A percentile compares a stretch with the other conserved stretches of the same genome.
Conservation (phyloP, 1,139 yeast genomes). For the Magnusiomyces magnusii region DNA sequence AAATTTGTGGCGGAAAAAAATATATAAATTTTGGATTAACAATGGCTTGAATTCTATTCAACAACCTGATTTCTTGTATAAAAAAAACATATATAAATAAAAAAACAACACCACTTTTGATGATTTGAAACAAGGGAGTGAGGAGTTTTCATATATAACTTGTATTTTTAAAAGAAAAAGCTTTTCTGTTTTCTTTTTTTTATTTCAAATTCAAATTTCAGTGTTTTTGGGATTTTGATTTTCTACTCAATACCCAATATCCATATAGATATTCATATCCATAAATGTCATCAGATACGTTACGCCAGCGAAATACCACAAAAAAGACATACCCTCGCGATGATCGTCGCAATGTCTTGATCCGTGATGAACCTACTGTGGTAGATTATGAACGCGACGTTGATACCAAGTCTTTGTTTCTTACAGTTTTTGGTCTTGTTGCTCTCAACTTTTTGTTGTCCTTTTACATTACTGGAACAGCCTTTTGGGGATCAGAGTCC, state of each 20-base stretch:
- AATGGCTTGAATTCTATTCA: background rate
- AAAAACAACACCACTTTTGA: background rate
- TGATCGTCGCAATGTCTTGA: background rate
- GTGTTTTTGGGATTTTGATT: background rate
- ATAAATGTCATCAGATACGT: background rate
- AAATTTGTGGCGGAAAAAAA: too few species aligned
- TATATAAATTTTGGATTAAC: too few species aligned
- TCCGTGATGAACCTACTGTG: slow-evolving; percentile 12
- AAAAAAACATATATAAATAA: too few species aligned
- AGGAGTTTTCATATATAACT: background rate
- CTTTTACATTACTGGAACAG: slow-evolving; percentile 32
- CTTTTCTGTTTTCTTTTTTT: background rate
- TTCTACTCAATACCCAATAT: background rate
- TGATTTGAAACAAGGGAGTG: background rate
- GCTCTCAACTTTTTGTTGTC: slow-evolving; percentile 39
- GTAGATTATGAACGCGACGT: slow-evolving; percentile 17
- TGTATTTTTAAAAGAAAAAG: background rate
- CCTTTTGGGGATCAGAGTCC: slow-evolving; percentile 41
- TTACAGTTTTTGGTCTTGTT: slow-evolving; percentile 37
- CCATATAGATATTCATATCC: too few species aligned
- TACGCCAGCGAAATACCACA: background rate
- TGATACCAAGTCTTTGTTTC: background rate
- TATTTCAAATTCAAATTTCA: background rate
- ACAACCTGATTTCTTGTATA: background rate
- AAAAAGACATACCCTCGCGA: background rate